Conservation (phyloP, 768 basidiomycete species). For the Mycena latifolia region DNA sequence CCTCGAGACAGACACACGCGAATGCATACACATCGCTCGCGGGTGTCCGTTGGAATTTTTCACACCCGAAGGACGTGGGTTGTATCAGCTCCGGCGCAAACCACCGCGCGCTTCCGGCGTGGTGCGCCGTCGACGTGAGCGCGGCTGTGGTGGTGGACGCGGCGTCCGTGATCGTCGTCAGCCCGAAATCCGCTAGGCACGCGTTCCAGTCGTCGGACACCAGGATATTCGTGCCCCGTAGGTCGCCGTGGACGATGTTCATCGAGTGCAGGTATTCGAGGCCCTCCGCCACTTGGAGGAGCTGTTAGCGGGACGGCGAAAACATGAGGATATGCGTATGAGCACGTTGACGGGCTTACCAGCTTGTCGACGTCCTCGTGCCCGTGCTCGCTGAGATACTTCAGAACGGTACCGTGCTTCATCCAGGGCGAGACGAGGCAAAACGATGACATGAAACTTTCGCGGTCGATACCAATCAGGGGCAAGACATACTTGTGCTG, state of each 20-base stretch:
- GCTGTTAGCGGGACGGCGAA: not conserved
- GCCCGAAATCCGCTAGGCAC: slow-evolving; percentile 16
- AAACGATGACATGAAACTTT: slow-evolving; percentile 12
- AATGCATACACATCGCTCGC: not conserved
- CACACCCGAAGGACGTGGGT: not conserved
- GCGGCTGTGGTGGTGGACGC: no score
- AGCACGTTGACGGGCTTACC: not conserved
- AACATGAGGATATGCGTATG: not conserved
- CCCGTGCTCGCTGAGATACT: slow-evolving; percentile 9
- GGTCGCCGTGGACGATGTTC: slow-evolving; percentile 15
- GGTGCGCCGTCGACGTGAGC: not conserved
- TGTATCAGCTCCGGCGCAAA: slow-evolving; percentile 7
- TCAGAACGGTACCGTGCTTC: slow-evolving; percentile 14
- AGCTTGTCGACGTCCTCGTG: slow-evolving; percentile 6
- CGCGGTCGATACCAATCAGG: slow-evolving; percentile 14
- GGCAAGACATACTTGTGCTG: slow-evolving; percentile 1
- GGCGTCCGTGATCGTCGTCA: no score
- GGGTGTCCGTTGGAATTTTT: not conserved
- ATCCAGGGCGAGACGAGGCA: slow-evolving; percentile 26
- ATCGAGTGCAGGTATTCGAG: slow-evolving; percentile 7
- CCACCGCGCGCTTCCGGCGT: slow-evolving; percentile 3
- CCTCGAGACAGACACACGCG: not conserved
- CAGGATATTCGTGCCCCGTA: no score
- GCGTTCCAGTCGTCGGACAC: slow-evolving; percentile 8
- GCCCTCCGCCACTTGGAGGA: slow-evolving; percentile 7